Base-by-base conservation (phyloP, 495 filamentous ascomycete species). In the Podospora tetraspora region DNA sequence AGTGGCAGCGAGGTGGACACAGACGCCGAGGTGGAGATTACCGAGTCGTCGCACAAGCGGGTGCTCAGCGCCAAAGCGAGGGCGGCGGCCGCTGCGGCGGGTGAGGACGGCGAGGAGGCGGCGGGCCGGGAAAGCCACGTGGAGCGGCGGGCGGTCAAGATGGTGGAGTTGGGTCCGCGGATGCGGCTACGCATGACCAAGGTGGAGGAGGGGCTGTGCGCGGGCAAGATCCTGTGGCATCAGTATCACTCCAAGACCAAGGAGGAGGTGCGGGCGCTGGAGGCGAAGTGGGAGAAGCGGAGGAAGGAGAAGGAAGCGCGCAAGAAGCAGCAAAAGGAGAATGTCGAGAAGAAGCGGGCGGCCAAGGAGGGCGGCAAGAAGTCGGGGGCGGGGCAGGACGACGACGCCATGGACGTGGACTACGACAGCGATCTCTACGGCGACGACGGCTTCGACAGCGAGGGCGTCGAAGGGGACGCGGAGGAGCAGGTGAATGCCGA, bases 151-250 rank as follows among this genome's bases (percentile, higher is more conserved):
- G 92, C 90, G 3, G 91, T 99, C 10, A 97, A 95, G 75, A 80
- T 98, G 25, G 88, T 96, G 3, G 95, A 99, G 77, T 81, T 98
- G 10, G 95, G 95, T 0, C 95, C 95, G 3, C 89, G 95, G 63
- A 87, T 99, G 90, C 90, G 86, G 72, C 79, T 99, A 34, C 87
- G 94, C 57, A 85, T 99, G 86, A 90, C 90, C 63, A 98, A 99
- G 80, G 94, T 99, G 12, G 95, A 99, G 76, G 96, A 98, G 70
- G 96, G 93, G 19, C 77, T 98, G 13, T 97, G 93, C 74, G 85
- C 87, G 34, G 95, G 95, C 56, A 94, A 92, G 79, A 85, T 97
- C 37, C 91, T 99, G 90, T 98, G 96, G 95, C 96, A 99, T 79
- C 93, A 97, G 73, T 95, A 89, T 73, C 85, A 97, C 65, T 84